phyloP scores from a whole-genome alignment of 2,329 filamentous ascomycete species.

The Colletotrichum australisinense region DNA sequence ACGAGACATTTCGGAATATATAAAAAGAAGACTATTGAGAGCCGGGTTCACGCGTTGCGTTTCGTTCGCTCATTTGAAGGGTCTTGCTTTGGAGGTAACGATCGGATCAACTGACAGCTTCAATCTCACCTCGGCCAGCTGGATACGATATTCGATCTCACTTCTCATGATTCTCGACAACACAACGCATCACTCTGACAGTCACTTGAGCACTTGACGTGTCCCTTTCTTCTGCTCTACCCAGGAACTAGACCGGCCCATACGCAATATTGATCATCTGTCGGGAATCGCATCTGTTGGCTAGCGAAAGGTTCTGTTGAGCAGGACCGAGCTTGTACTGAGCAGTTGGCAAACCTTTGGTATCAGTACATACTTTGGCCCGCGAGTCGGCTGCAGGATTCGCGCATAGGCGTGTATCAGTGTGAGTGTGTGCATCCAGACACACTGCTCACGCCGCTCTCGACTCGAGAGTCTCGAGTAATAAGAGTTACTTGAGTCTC shows the following conservation, averaged over 20 bases:
- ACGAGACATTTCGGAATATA: slow-evolving; percentile 11
- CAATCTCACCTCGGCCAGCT: background rate
- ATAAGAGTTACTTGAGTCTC: background rate
- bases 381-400: background rate
- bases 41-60: background rate
- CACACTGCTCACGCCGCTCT: background rate
- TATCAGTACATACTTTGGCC: background rate
- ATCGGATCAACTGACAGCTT: background rate
- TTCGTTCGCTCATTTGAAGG: background rate
- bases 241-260: background rate
- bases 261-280: background rate
- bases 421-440: background rate
- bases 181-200: background rate
- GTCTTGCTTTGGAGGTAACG: background rate
- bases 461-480: background rate
- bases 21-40: background rate
- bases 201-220: background rate
- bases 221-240: background rate
- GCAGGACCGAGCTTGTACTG: background rate
- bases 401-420: slow-evolving; percentile 1
- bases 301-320: background rate
- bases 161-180: background rate
- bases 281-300: background rate
- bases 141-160: background rate
- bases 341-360: background rate